Percentiles rank a stretch among this genome's conserved stretches.
These are phyloP conservation scores for Colletotrichum tofieldiae DNA, from an alignment of 2,329 filamentous ascomycete species.

Conservation along the genomic window DNA sequence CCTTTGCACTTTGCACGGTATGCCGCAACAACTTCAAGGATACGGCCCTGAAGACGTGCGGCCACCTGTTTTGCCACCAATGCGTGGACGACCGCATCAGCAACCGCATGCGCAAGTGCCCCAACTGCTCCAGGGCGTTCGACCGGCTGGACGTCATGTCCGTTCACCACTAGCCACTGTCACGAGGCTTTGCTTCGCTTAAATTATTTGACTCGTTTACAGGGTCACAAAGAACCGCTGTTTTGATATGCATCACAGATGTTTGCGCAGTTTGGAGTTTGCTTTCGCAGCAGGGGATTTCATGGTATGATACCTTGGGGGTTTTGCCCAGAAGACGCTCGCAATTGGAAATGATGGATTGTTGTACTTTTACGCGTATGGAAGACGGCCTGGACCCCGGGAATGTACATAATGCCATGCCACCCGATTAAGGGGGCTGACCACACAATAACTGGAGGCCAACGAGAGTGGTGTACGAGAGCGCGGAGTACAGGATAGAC, in stretches of 20 bases:
- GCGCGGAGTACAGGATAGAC: conserved; percentile 38
- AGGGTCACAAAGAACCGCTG: background rate
- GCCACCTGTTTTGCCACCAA: conserved; percentile 92
- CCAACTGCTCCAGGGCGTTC: conserved; percentile 92
- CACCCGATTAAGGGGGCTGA: conserved; percentile 11
- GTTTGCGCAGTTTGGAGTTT: conserved; percentile 38
- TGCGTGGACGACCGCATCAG: conserved; percentile 92
- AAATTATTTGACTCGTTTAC: background rate
- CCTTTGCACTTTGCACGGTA: conserved; percentile 81
- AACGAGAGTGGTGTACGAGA: conserved; percentile 17
- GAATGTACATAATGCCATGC: conserved; percentile 39
- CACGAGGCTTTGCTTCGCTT: conserved; percentile 4
- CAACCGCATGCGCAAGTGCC: conserved; percentile 94
- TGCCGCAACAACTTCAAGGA: conserved; percentile 96
- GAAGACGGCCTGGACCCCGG: conserved; percentile 35
- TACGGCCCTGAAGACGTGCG: conserved; percentile 92
- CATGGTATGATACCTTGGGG: conserved; percentile 43
- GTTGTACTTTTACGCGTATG: conserved; percentile 45
- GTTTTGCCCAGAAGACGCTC: conserved; percentile 30
- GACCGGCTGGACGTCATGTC: conserved; percentile 92
- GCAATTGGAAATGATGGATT: conserved; percentile 43
- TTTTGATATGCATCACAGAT: conserved; percentile 28
- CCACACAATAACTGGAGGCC: conserved; percentile 12
- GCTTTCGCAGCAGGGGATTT: conserved; percentile 36
- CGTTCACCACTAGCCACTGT: conserved; percentile 64